Evolutionary conservation across 768 basidiomycete species (phyloP), one percentile per base, ranked within the genome.

Genomic region (Hydnomerulius pinastri): DNA sequence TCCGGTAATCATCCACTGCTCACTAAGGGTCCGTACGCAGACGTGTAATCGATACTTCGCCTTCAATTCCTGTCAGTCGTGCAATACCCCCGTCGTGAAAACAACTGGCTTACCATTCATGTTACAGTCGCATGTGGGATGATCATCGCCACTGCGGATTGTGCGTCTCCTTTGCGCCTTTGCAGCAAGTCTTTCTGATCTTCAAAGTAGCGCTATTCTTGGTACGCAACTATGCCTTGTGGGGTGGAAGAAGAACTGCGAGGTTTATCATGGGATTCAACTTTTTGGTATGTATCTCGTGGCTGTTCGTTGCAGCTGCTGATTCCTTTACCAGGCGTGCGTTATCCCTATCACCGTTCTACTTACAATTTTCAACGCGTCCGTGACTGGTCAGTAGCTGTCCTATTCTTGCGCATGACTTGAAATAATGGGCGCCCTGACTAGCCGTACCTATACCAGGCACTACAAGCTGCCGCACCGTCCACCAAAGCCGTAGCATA

Each of bases 191-290:
- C 30, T 10, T 10, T 12, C 12, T 29, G 6, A 29, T 6, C 30
- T 32, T 11, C 10, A 11, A 4, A 32, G 4, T 32, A 48, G 46
- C 27, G 15, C 27, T 48, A 40, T 48, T 48, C 24, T 40, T 43
- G 27, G 40, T 44, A 27, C 46, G 46, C 9, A 43, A 39, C 13
- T 48, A 48, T 28, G 40, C 27, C 24, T 21, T 48, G 39, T 48
- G 46, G 46, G 46, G 30, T 4, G 40, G 46, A 4, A 32, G 5
- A 4, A 32, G 30, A 32, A 3, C 10, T 32, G 30, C 30, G 30
- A 10, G 10, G 10, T 4, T 11, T 15, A 32, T 32, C 10, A 32
- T 32, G 15, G 11, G 10, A 4, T 10, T 32, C 11, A 32, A 32
- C 30, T 32, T 15, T 32, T 11, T 10, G 30, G 30, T 32, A 32